Base-by-base conservation (phyloP, 352 stramenopile genomes). In the Phytophthora ramorum region DNA sequence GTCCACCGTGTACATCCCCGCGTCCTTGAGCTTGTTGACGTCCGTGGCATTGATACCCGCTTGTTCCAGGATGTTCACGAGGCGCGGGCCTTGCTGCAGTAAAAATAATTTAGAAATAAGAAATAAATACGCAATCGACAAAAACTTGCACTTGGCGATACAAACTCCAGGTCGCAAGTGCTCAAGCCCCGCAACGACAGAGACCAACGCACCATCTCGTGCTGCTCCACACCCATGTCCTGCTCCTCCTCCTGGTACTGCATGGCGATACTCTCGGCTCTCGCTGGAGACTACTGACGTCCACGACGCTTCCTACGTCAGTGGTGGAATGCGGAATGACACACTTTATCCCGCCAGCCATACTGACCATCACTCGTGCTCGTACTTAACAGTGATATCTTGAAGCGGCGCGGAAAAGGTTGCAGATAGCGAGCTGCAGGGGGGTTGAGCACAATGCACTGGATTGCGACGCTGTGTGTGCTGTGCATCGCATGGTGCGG, bases 1-100 rank as follows among this genome's bases (percentile, higher is more conserved):
- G 79, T 99, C 97, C 14, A 99, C 92, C 4, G 98, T 99, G 81
- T 99, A 92, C 85, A 98, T 99, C 8, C 96, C 95, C 0, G 94
- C 97, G 43, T 98, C 95, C 66, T 98, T 98, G 22, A 99, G 88
- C 63, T 99, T 99, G 71, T 98, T 97, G 52, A 99, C 95, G 76
- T 99, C 98, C 34, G 96, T 97, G 30, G 93, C 85, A 58, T 98
- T 98, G 53, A 99, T 97, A 14, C 98, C 98, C 38, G 98, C 92
- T 56, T 98, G 90, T 79, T 99, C 93, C 16, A 99, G 80, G 50
- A 92, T 87, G 52, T 86, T 96, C 47, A 98, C 90, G 45, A 94
- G 75, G 2, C 80, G 81, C 32, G 88, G 88, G 8, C 88, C 88
- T 91, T 95, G 83, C 85, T 89, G 17, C 4, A 14, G 50, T 55